Conservation (phyloP, 2,329 filamentous ascomycete genomes). For the Fusarium zealandicum region DNA sequence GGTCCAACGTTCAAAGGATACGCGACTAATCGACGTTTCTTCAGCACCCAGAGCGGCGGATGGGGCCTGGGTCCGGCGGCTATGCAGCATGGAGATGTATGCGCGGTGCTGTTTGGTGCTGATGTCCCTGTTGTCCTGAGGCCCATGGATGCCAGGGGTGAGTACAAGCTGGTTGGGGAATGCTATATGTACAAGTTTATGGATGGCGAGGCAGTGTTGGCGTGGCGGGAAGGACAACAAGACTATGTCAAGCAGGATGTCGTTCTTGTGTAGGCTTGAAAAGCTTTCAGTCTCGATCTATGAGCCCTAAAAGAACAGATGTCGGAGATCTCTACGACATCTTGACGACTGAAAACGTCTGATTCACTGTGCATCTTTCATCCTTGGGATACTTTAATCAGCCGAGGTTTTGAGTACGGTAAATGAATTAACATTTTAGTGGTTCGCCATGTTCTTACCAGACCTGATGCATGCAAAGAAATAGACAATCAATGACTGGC, state of each 20-base stretch:
- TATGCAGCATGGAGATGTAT: slow-evolving; percentile 1
- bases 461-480: no score
- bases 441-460: no score
- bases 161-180: slow-evolving; percentile 13
- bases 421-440: no score
- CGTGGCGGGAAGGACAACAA: background rate
- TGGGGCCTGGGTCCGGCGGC: slow-evolving; percentile 7
- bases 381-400: no score
- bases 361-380: no score
- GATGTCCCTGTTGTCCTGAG: slow-evolving; percentile 14
- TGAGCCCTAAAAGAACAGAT: no score
- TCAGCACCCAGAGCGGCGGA: background rate
- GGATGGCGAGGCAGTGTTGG: slow-evolving; percentile 2
- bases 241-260: background rate
- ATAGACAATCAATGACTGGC: no score
- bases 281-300: no score
- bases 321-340: no score
- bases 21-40: slow-evolving; percentile 5
- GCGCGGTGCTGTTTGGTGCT: slow-evolving; percentile 1
- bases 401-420: no score
- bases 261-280: no score
- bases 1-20: slow-evolving; percentile 3
- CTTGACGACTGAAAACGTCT: no score
- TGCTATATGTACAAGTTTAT: slow-evolving; percentile 16
- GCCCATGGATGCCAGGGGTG: background rate